Conservation (phyloP, 1,284 basidiomycete species). For the Lignosus rhinocerotis region DNA sequence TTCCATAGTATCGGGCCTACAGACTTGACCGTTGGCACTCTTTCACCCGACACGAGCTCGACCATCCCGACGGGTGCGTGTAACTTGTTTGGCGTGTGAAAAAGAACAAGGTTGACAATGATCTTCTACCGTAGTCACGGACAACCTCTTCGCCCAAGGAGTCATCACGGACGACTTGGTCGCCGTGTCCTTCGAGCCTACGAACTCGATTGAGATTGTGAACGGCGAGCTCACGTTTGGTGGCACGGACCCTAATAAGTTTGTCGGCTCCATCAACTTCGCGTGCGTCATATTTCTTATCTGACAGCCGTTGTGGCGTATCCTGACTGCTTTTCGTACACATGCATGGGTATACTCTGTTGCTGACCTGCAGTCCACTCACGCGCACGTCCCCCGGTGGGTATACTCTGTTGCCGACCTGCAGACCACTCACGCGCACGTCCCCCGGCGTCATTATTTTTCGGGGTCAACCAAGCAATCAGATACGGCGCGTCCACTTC, state of each 20-base stretch:
- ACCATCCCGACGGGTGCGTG: slow-evolving; percentile 28
- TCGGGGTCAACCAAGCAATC: slow-evolving; percentile 62
- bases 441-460: slow-evolving; percentile 52
- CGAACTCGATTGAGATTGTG: slow-evolving; percentile 30
- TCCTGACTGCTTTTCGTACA: neutral
- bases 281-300: slow-evolving; percentile 36
- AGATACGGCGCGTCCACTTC: slow-evolving; percentile 46
- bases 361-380: neutral
- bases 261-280: slow-evolving; percentile 46
- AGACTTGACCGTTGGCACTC: slow-evolving; percentile 43
- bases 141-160: slow-evolving; percentile 40
- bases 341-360: neutral
- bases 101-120: neutral
- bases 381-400: neutral
- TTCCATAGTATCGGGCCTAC: slow-evolving; percentile 47
- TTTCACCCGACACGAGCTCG: slow-evolving; percentile 15
- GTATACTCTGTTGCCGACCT: neutral
- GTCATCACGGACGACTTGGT: slow-evolving; percentile 44
- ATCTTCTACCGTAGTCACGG: slow-evolving; percentile 28
- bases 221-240: slow-evolving; percentile 55
- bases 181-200: slow-evolving; percentile 52
- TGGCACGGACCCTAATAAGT: slow-evolving; percentile 44
- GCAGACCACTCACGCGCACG: slow-evolving; percentile 48
- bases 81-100: neutral
- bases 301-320: neutral